Base-by-base conservation (phyloP, 305 asterid genomes). In the Fraxinus sp. region DNA sequence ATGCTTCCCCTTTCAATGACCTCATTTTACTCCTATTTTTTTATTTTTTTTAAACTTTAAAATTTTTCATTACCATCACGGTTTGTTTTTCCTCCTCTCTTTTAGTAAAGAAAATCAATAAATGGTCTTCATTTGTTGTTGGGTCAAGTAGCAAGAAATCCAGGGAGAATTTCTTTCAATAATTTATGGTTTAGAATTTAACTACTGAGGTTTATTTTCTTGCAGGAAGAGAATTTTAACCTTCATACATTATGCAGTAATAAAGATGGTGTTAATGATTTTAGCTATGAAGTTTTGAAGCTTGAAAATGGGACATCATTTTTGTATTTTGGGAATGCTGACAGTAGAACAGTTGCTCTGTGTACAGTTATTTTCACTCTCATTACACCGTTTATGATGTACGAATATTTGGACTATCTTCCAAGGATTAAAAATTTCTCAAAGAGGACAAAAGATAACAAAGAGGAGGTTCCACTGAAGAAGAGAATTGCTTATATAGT, bases 401-500 rank as follows among this genome's bases (percentile, higher is more conserved):
- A 93, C 87, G 91, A 91, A 89, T 94, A 88, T 88, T 90, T 95
- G 78, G 97, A 93, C 86, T 85, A 84, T 87, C 91, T 94, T 70
- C 96, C 98, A 10, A 91, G 86, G 85, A 84, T 94, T 68, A 93
- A 83, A 85, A 87, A 79, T 52, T 78, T 93, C 72, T 86, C 92
- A 66, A 91, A 81, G 83, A 87, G 89, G 84, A 81, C 87, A 49
- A 84, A 83, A 76, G 92, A 87, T 81, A 85, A 85, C 87, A 92
- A 91, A 83, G 98, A 95, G 89, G 94, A 90, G 88, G 95, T 94
- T 83, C 96, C 98, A 4, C 83, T 94, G 87, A 95, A 91, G 92
- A 95, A 95, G 87, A 88, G 97, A 86, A 85, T 93, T 87, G 99
- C 99, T 74, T 95, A 95, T 86, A 87, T 85, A 78, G 98, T 95